Evolutionary conservation across 176 grass and related monocot species (phyloP).

Genomic region (Hordeum marinum): DNA sequence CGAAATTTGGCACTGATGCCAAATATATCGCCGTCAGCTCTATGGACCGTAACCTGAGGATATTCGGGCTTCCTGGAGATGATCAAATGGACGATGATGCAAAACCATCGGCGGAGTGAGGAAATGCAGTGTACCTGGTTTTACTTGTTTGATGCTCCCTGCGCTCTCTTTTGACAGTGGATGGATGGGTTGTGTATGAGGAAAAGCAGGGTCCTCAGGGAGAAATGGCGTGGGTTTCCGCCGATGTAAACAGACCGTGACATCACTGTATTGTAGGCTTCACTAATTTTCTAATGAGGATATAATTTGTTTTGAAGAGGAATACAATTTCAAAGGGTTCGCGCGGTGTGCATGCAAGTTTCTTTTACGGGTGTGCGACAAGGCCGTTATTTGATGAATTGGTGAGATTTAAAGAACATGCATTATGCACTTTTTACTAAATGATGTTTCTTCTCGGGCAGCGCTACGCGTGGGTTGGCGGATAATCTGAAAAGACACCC

Average conservation of each 20-base stretch:
- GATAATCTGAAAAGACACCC: no score
- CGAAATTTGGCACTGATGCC: slow-evolving; percentile 83
- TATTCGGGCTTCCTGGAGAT: slow-evolving; percentile 90
- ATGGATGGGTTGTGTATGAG: background rate
- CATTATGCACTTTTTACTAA: background rate
- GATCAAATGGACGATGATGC: slow-evolving; percentile 53
- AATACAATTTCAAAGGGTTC: slow-evolving; percentile 1
- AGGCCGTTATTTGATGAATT: background rate
- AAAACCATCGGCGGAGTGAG: slow-evolving; percentile 35
- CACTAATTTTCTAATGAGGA: slow-evolving; percentile 46
- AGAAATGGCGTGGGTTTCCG: background rate
- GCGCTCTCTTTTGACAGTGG: background rate
- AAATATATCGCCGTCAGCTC: slow-evolving; percentile 86
- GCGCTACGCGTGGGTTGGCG: no score
- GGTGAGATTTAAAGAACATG: background rate
- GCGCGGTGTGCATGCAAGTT: background rate
- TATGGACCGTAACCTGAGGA: slow-evolving; percentile 93
- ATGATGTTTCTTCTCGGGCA: background rate
- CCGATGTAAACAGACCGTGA: slow-evolving; percentile 37
- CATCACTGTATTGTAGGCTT: slow-evolving; percentile 47
- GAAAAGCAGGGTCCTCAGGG: slow-evolving; percentile 1
- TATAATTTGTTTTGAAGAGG: slow-evolving; percentile 34
- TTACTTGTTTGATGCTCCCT: background rate
- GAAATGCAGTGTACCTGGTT: slow-evolving; percentile 5
- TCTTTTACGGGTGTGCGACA: background rate